Percentiles rank a stretch among this genome's conserved stretches.
Conservation (phyloP, 2,329 filamentous ascomycete genomes). For the Leptosphaerulina australis region DNA sequence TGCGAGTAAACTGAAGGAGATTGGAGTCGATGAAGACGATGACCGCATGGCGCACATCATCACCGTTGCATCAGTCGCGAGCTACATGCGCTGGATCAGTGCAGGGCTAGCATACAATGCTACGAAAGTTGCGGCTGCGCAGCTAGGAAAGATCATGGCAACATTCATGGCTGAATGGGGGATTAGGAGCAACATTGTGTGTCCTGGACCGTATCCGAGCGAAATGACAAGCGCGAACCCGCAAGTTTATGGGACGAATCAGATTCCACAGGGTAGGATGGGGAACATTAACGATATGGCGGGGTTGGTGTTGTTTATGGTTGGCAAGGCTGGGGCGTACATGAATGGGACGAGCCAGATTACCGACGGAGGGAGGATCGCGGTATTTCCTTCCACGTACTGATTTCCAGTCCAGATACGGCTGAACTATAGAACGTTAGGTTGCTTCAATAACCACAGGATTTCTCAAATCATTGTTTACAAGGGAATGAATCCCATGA, state of each 20-base stretch:
- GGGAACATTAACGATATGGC: slow-evolving; percentile 56
- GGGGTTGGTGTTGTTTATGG: slow-evolving; percentile 58
- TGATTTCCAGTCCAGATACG: slow-evolving; percentile 24
- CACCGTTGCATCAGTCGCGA: slow-evolving; percentile 51
- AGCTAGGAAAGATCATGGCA: slow-evolving; percentile 54
- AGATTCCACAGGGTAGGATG: slow-evolving; percentile 50
- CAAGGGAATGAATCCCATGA: too few species aligned
- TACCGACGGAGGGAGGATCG: slow-evolving; percentile 53
- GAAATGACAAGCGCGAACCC: slow-evolving; percentile 50
- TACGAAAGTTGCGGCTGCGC: slow-evolving; percentile 52
- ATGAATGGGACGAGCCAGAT: slow-evolving; percentile 60
- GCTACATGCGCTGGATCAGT: slow-evolving; percentile 47
- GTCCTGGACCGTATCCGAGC: slow-evolving; percentile 53
- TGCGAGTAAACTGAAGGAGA: slow-evolving; percentile 20
- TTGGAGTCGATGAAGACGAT: slow-evolving; percentile 39
- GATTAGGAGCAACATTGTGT: slow-evolving; percentile 55
- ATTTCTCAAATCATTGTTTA: too few species aligned
- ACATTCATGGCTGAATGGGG: slow-evolving; percentile 53
- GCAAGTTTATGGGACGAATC: slow-evolving; percentile 40
- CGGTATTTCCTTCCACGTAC: slow-evolving; percentile 45
- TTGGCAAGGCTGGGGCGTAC: slow-evolving; percentile 59
- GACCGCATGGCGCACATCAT: slow-evolving; percentile 55
- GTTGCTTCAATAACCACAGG: too few species aligned
- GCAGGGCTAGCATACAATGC: slow-evolving; percentile 54
- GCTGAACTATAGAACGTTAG: too few species aligned